A percentile compares a stretch with the other conserved stretches of the same genome.
Conservation (phyloP, 257 asterid species). For the Coffea eugenioides region DNA sequence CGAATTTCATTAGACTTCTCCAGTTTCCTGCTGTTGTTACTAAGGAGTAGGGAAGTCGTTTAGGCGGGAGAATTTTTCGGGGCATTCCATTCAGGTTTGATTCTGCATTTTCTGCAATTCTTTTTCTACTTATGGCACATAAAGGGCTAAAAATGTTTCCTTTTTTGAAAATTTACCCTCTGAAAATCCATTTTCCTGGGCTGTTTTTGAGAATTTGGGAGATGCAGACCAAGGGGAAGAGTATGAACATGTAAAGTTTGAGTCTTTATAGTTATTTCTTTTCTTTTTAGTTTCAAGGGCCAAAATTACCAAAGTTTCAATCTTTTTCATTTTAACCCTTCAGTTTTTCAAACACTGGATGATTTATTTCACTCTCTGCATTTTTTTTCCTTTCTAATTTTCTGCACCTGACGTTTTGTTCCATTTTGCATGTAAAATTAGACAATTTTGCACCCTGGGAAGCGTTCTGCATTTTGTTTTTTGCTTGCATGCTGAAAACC, state of each 20-base stretch:
- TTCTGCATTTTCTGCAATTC: constrained; percentile 2
- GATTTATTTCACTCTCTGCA: constrained; percentile 5
- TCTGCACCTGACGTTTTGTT: constrained; percentile 3
- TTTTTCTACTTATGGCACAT: neutral
- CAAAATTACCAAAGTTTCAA: constrained; percentile 15
- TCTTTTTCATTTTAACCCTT: neutral
- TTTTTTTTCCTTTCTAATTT: neutral
- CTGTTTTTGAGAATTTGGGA: neutral
- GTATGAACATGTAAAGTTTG: constrained; percentile 5
- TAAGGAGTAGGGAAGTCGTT: neutral
- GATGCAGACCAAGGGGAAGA: neutral
- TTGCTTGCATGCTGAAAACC: neutral
- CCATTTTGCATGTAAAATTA: constrained; percentile 12
- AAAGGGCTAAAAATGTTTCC: neutral
- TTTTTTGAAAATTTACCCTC: neutral
- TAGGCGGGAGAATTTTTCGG: constrained; percentile 11
- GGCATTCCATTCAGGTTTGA: constrained; percentile 18
- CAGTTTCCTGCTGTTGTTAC: neutral
- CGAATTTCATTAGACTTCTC: neutral
- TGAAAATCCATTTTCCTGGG: neutral
- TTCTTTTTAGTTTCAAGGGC: neutral
- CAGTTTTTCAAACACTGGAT: neutral
- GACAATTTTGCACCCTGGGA: constrained; percentile 6
- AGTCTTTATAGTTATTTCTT: constrained; percentile 1
- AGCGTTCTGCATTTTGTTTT: constrained; percentile 19